Conservation (phyloP, 179 eudicot species). For the Spergularia azorica region DNA sequence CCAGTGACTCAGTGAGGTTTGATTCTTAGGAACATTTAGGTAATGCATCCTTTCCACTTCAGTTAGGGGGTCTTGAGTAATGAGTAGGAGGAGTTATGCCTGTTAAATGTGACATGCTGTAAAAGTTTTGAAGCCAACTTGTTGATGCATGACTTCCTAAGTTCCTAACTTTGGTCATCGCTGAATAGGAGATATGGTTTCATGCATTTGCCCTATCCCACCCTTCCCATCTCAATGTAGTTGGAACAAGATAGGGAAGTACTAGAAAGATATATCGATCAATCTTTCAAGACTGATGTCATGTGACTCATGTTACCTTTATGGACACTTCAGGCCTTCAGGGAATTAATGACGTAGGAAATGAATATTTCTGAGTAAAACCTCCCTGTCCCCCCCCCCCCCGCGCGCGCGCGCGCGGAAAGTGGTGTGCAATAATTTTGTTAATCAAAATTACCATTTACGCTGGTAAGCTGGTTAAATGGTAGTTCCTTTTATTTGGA, state of each 20-base stretch:
- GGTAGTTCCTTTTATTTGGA: not conserved
- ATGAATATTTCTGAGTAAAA: not conserved
- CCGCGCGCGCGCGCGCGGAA: no score
- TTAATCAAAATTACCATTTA: not conserved
- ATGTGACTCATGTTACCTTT: not conserved
- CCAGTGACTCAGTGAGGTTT: not conserved
- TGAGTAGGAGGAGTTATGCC: not conserved
- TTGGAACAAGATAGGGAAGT: not conserved
- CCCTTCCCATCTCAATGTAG: not conserved
- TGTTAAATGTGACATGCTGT: not conserved
- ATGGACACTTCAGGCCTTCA: not conserved
- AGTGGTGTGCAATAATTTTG: not conserved
- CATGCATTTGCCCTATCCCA: not conserved
- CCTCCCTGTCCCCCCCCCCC: not conserved
- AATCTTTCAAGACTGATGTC: not conserved
- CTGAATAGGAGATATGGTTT: not conserved
- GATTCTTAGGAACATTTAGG: not conserved
- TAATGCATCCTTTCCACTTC: not conserved
- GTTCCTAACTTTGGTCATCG: not conserved
- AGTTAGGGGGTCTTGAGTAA: slow-evolving; percentile 5
- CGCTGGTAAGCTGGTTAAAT: not conserved
- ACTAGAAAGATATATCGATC: not conserved
- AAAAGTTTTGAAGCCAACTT: not conserved
- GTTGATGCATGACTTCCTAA: not conserved
- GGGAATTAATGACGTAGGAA: no score